These are phyloP conservation scores for Kluyveromyces wickerhamii DNA, from an alignment of 805 yeast species.

Conservation along the genomic window DNA sequence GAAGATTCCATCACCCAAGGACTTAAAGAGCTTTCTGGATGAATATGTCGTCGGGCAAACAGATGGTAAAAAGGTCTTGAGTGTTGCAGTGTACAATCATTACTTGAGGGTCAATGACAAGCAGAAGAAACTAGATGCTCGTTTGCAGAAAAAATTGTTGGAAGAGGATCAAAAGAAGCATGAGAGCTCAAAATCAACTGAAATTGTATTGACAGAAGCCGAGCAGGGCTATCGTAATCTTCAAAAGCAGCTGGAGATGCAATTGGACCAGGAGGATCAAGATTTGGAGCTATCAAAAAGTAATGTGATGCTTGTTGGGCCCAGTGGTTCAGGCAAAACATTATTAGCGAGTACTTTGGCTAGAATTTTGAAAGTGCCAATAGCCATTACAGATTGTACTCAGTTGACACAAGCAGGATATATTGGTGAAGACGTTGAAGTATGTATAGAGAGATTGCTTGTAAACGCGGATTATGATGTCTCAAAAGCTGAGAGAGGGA, in stretches of 20 bases:
- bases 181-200: constrained; percentile 18
- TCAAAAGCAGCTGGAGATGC: constrained; percentile 23
- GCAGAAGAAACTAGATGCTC: constrained; percentile 26
- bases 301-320: constrained; percentile 48
- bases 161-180: constrained; percentile 19
- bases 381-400: constrained; percentile 54
- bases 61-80: constrained; percentile 45
- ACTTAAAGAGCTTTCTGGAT: constrained; percentile 39
- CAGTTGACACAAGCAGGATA: constrained; percentile 58
- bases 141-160: constrained; percentile 20
- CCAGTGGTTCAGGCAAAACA: constrained; percentile 58
- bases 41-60: constrained; percentile 51
- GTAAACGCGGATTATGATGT: constrained; percentile 45
- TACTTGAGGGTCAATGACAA: constrained; percentile 42
- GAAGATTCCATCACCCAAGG: constrained; percentile 40
- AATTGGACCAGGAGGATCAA: constrained; percentile 26
- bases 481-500: constrained; percentile 46
- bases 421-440: constrained; percentile 57
- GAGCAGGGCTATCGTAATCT: constrained; percentile 25
- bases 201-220: constrained; percentile 23
- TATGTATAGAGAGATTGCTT: constrained; percentile 45
- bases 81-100: constrained; percentile 56
- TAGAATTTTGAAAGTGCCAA: constrained; percentile 43
- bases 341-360: constrained; percentile 49
- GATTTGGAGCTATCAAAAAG: constrained; percentile 46